A percentile compares a stretch with the other conserved stretches of the same genome.
phyloP scores from a whole-genome alignment of 2,329 filamentous ascomycete genomes.

The Hymenoscyphus infarciens region DNA sequence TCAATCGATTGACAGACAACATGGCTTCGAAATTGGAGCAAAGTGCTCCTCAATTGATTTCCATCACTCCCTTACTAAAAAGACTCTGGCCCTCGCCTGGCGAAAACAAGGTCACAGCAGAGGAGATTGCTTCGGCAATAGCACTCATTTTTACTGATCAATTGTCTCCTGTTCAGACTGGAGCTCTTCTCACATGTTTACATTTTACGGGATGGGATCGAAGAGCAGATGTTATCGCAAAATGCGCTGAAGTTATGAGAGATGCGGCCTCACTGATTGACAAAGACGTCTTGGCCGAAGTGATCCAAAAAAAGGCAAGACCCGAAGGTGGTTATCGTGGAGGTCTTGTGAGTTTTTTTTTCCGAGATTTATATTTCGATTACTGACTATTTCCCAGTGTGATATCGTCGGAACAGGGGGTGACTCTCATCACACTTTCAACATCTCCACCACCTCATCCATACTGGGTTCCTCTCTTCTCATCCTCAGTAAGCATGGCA shows the following conservation, averaged over 20 bases:
- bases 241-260: conserved; percentile 81
- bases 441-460: conserved; percentile 91
- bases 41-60: conserved; percentile 27
- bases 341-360: conserved; percentile 63
- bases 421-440: conserved; percentile 96
- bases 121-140: conserved; percentile 86
- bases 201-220: conserved; percentile 88
- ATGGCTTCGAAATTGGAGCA: conserved; percentile 27
- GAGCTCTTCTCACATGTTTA: conserved; percentile 81
- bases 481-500: conserved; percentile 90
- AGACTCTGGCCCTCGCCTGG: conserved; percentile 61
- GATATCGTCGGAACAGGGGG: conserved; percentile 98
- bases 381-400: conserved; percentile 44
- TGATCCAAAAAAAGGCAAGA: conserved; percentile 57
- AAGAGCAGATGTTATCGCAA: conserved; percentile 78
- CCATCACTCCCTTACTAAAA: conserved; percentile 68
- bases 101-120: conserved; percentile 56
- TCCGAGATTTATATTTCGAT: neutral
- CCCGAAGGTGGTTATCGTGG: conserved; percentile 74
- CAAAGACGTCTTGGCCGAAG: conserved; percentile 53
- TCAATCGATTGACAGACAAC: conserved; percentile 5
- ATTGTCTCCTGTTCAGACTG: conserved; percentile 83
- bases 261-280: conserved; percentile 73
- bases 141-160: conserved; percentile 88
- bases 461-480: conserved; percentile 86